Percentiles rank a stretch among this genome's conserved stretches.
phyloP scores from a whole-genome alignment of 495 filamentous ascomycete species.

The Xylaria sp. region DNA sequence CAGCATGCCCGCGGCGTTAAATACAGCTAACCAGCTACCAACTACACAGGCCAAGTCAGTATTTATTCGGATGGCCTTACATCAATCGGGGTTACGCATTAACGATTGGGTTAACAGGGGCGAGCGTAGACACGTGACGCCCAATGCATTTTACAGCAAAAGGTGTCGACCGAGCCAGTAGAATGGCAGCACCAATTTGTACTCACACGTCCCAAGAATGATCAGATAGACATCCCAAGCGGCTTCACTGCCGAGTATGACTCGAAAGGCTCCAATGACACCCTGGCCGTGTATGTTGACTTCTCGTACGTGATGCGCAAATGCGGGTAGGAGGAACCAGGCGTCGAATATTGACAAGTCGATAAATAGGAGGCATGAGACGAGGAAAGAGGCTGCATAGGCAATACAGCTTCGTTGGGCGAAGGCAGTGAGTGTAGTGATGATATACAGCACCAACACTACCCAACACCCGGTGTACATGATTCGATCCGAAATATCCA shows the following conservation, averaged over 20 bases:
- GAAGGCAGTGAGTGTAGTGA: slow-evolving; percentile 20
- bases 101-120: not conserved
- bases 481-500: slow-evolving; percentile 19
- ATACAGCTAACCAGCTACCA: slow-evolving; percentile 24
- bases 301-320: slow-evolving; percentile 16
- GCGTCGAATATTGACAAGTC: slow-evolving; percentile 17
- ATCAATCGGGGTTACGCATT: not conserved
- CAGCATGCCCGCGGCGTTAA: slow-evolving; percentile 20
- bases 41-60: not conserved
- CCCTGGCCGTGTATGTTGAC: slow-evolving; percentile 2
- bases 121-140: not conserved
- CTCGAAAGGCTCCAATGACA: not conserved
- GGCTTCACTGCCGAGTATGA: slow-evolving; percentile 3
- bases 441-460: slow-evolving; percentile 12
- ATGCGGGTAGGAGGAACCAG: slow-evolving; percentile 19
- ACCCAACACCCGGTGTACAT: slow-evolving; percentile 20
- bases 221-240: slow-evolving; percentile 18
- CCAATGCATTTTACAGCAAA: not conserved
- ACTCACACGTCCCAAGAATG: slow-evolving; percentile 22
- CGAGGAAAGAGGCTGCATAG: slow-evolving; percentile 10
- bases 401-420: not conserved
- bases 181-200: not conserved
- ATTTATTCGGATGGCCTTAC: not conserved
- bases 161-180: not conserved
- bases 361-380: slow-evolving; percentile 14